phyloP scores from a whole-genome alignment of 176 grass and related monocot species.

The Urochloa ruziziensis region DNA sequence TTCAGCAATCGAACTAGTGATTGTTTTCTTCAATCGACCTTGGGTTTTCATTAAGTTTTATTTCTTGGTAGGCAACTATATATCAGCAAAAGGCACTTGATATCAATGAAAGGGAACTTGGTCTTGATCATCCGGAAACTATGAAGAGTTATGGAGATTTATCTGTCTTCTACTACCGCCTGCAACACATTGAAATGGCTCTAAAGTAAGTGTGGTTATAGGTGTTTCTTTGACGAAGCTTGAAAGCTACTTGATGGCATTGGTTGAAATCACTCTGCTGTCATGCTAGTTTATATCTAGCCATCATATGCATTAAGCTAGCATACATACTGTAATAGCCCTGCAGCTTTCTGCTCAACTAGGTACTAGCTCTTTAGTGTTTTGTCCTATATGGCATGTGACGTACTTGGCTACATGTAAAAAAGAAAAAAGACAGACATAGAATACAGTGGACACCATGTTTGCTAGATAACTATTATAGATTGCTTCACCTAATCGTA shows the following conservation, averaged over 20 bases:
- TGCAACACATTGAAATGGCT: conserved; percentile 98
- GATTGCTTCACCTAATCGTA: conserved; percentile 22
- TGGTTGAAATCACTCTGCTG: not conserved
- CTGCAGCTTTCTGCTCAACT: conserved; percentile 2
- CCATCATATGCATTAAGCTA: conserved; percentile 7
- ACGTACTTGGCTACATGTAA: not conserved
- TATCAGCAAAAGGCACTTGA: conserved; percentile 98
- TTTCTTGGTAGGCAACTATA: conserved; percentile 73
- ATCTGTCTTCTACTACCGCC: conserved; percentile 99
- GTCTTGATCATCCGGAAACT: conserved; percentile 98
- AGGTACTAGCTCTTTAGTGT: not conserved
- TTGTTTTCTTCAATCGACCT: conserved; percentile 5
- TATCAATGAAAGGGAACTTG: conserved; percentile 96
- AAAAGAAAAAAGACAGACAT: not conserved
- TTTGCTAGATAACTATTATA: conserved; percentile 28
- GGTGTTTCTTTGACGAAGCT: conserved; percentile 30
- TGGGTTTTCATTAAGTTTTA: conserved; percentile 24
- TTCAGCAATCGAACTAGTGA: conserved; percentile 4
- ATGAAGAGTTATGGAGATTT: conserved; percentile 99
- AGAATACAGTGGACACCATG: not conserved
- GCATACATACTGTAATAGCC: conserved; percentile 6
- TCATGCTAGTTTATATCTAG: conserved; percentile 9
- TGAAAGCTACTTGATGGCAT: not conserved
- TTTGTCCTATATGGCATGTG: conserved; percentile 17
- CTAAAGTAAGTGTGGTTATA: conserved; percentile 85